Evolutionary conservation across 192 early-diverging fungal genomes (phyloP), one percentile per base, ranked within the genome.

Genomic region (Backusella circina): DNA sequence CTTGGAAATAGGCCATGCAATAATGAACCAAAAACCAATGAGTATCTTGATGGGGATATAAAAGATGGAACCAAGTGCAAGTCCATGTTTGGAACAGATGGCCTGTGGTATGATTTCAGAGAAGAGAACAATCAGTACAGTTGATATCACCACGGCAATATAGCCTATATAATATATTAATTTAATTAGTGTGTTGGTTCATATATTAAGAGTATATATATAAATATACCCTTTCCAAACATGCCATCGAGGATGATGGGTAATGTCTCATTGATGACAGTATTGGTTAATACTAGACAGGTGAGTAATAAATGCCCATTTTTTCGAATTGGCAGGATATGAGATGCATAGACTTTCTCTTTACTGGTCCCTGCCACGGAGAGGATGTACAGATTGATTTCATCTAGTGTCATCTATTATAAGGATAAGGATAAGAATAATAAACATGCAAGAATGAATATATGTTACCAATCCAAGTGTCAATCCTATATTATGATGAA

Each of bases 81-180:
- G 88, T 0, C 97, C 97, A 80, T 97, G 90, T 9, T 93, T 87
- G 6, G 95, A 90, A 71, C 96, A 97, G 7, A 97, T 83, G 4
- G 96, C 92, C 74, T 97, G 95, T n/a, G 97, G 96, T 68, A 98
- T 92, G 61, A 98, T 95, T 84, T 98, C 96, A 64, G 94, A 94
- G 84, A 98, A 98, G 30, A 98, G 79, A 13, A 98, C 93, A 44
- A 98, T 90, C 23, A 96, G 74, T 0, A 86, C 88, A 8, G 93
- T 97, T 7, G 95, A 97, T 6, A 89, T 85, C 7, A 98, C 72
- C 57, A 98, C 88, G 1, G 96, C 96, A 32, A 89, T 89, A 61
- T 92, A 75, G 1, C 94, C 95, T 51, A 28, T 8, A 69, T 0
- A 70, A 23, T n/a, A n/a, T n/a, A n/a, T n/a, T n/a, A n/a, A n/a